These are phyloP conservation scores for Tetracladium maxilliforme DNA, from an alignment of 2,329 filamentous ascomycete species.

Conservation along the genomic window DNA sequence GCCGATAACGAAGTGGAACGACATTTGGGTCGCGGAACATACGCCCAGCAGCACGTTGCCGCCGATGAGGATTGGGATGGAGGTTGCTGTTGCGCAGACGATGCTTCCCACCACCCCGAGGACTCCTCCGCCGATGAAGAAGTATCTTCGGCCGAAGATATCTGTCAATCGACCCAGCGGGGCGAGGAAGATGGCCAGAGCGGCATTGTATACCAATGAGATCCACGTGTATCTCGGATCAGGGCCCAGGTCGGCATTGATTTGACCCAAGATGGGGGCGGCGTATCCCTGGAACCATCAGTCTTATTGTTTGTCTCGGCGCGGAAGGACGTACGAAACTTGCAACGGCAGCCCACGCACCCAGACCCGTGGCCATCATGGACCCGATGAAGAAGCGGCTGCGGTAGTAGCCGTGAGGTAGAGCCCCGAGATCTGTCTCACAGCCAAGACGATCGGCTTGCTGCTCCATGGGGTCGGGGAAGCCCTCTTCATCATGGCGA, in stretches of 20 bases:
- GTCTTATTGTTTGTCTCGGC: too few species aligned
- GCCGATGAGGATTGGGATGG: slow-evolving; percentile 19
- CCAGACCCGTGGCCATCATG: too few species aligned
- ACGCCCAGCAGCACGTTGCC: slow-evolving; percentile 20
- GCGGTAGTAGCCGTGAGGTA: too few species aligned
- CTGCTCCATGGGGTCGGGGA: too few species aligned
- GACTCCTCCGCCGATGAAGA: slow-evolving; percentile 12
- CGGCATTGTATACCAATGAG: slow-evolving; percentile 12
- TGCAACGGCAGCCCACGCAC: too few species aligned
- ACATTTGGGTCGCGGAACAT: slow-evolving; percentile 19
- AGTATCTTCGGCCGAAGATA: slow-evolving; percentile 19
- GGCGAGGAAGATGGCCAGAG: slow-evolving; percentile 12
- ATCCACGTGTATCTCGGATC: slow-evolving; percentile 13
- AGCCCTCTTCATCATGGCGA: too few species aligned
- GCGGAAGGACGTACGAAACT: too few species aligned
- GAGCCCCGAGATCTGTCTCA: too few species aligned
- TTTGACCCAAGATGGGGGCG: slow-evolving; percentile 5
- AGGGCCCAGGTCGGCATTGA: slow-evolving; percentile 13
- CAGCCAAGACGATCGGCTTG: too few species aligned
- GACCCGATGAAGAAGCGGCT: too few species aligned
- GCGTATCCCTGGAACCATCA: too few species aligned
- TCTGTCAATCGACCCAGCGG: slow-evolving; percentile 17
- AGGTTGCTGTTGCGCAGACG: slow-evolving; percentile 18
- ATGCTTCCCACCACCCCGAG: slow-evolving; percentile 20
- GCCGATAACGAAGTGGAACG: slow-evolving; percentile 18